phyloP scores from a whole-genome alignment of 2,329 filamentous ascomycete genomes.

The Coniochaeta prunicola region DNA sequence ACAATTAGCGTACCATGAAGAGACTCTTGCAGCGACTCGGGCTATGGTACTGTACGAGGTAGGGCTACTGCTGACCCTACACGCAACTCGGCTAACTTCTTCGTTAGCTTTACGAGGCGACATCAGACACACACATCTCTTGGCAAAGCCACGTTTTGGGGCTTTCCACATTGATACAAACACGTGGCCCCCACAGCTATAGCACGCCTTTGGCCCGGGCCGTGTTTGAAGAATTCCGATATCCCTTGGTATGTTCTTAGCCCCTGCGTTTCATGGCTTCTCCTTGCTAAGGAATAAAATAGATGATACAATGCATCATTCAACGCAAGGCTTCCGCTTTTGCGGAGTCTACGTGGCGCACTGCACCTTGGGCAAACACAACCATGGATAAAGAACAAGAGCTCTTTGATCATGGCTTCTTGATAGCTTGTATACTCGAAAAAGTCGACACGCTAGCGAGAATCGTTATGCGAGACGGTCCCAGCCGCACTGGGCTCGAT shows the following conservation, averaged over 20 bases:
- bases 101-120: neutral
- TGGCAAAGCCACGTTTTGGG: neutral
- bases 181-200: neutral
- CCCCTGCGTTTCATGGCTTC: neutral
- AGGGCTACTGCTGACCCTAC: neutral
- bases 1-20: neutral
- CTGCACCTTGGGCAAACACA: neutral
- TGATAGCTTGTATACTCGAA: neutral
- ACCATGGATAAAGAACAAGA: neutral
- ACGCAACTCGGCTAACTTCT: neutral
- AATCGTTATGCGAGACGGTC: neutral
- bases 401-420: neutral
- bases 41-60: neutral
- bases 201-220: neutral
- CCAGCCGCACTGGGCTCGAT: neutral
- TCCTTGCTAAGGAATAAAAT: neutral
- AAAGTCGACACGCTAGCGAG: neutral
- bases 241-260: neutral
- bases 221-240: neutral
- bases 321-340: neutral
- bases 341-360: neutral
- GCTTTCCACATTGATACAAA: neutral
- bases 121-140: neutral
- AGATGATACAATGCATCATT: neutral
- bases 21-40: neutral